Evolutionary conservation across 805 yeast genomes (phyloP), one percentile per base, ranked within the genome.

Genomic region (Kuraishia molischiana): DNA sequence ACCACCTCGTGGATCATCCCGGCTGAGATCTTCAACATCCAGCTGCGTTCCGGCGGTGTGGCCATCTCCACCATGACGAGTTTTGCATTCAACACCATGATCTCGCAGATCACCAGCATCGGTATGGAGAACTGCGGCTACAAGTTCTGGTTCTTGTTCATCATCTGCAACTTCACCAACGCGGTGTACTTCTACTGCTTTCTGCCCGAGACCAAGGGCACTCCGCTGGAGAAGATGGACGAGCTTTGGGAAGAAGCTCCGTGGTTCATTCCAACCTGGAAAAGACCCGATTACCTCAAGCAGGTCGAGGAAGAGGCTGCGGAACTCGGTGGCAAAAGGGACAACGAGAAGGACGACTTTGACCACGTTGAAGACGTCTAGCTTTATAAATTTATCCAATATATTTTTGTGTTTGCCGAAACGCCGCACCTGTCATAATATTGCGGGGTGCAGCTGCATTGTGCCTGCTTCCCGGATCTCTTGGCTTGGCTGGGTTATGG

Each of bases 31-130:
- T 77, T 67, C 60, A 77, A 83, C 38, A 70, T 79, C 35, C 67
- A 75, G 50, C 68, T 75, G 37, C 69, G 86, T 47, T 81, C 78
- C 39, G 74, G 71, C 46, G 79, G 79, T 24, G 67, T 77, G 34
- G 66, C 82, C 4, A 50, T 77, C 35, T 66, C 78, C 4, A 75
- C 61, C 8, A 55, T 54, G 61, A 41, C 46, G 3, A 50, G 57
- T 6, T 56, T 48, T 43, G 61, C 58, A 6, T 56, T 57, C 46
- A 56, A 56, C 41, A 56, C 61, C 5, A 56, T 56, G 61, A 49
- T 56, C 41, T 60, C 60, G 10, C 62, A 56, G 39, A 58, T 56
- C 18, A 55, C 59, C 13, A 41, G 40, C 28, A 41, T 42, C 21
- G 59, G 58, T 1, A 54, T 55, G 54, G 38, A 32, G 9, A 37